Conservation (phyloP, 1,284 basidiomycete genomes). For the Cutaneotrichosporon sp. region DNA sequence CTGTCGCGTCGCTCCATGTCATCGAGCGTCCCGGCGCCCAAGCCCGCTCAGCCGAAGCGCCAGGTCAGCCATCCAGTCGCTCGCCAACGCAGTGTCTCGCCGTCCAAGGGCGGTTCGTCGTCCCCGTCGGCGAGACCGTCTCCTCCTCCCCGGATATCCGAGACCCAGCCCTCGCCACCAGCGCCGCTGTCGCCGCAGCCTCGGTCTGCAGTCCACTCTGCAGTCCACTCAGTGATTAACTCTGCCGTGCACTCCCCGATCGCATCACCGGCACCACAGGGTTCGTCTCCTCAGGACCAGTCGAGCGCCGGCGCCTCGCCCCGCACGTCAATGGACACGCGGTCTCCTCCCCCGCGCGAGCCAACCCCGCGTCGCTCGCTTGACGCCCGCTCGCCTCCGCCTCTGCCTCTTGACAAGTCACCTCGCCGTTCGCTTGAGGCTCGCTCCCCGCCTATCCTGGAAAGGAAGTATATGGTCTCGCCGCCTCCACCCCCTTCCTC, state of each 20-base stretch:
- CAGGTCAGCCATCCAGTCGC: not conserved
- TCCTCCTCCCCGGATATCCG: not conserved
- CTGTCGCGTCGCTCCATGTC: constrained; percentile 10
- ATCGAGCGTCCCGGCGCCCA: not conserved
- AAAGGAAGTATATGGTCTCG: constrained; percentile 1
- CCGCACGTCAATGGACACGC: not conserved
- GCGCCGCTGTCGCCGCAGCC: not conserved
- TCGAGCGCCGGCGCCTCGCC: not conserved
- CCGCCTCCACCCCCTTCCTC: constrained; percentile 8
- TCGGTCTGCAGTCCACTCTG: not conserved
- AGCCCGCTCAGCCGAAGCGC: not conserved
- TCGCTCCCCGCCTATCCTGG: not conserved
- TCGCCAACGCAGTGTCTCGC: not conserved
- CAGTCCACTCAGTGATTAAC: not conserved
- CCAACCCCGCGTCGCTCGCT: not conserved
- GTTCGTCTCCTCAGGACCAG: not conserved
- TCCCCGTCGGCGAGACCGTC: constrained; percentile 1
- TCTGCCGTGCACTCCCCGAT: not conserved
- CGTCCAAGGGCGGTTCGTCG: not conserved
- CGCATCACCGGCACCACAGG: not conserved
- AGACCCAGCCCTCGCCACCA: not conserved
- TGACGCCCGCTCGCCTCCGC: not conserved
- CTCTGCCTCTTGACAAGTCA: not conserved
- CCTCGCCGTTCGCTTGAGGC: not conserved
- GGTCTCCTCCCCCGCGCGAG: not conserved